These are phyloP conservation scores for Mimosa bimucronata DNA, from an alignment of 306 rosid genomes.

Conservation along the genomic window DNA sequence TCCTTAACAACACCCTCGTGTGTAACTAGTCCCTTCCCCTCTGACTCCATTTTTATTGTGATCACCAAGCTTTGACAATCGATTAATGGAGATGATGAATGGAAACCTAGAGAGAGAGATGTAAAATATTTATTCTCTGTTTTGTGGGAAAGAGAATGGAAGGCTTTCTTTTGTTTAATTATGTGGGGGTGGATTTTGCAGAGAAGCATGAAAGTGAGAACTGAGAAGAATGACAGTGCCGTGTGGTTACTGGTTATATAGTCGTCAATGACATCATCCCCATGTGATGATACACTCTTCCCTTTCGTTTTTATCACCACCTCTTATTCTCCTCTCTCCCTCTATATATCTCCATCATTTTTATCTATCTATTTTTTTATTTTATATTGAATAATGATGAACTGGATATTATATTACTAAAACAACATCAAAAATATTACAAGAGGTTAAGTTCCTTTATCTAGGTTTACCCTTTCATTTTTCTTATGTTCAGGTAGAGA, in stretches of 20 bases:
- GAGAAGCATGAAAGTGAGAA: constrained; percentile 35
- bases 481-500: too few species aligned
- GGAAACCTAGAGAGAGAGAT: not conserved
- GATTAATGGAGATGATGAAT: too few species aligned
- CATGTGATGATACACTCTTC: not conserved
- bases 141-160: not conserved
- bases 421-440: too few species aligned
- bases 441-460: too few species aligned
- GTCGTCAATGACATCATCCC: not conserved
- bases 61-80: too few species aligned
- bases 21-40: constrained; percentile 2
- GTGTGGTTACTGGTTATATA: constrained; percentile 41
- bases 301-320: not conserved
- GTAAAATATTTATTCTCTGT: too few species aligned
- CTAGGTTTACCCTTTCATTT: too few species aligned
- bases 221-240: constrained; percentile 43
- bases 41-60: not conserved
- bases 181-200: constrained; percentile 29
- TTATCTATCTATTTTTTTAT: constrained; percentile 9
- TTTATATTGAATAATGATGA: too few species aligned
- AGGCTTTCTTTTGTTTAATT: constrained; percentile 23
- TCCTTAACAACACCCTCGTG: constrained; percentile 5
- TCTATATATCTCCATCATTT: not conserved
- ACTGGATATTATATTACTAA: too few species aligned
- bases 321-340: not conserved